Conservation (phyloP, 2,329 filamentous ascomycete genomes). For the Dactylonectria estremocensis region DNA sequence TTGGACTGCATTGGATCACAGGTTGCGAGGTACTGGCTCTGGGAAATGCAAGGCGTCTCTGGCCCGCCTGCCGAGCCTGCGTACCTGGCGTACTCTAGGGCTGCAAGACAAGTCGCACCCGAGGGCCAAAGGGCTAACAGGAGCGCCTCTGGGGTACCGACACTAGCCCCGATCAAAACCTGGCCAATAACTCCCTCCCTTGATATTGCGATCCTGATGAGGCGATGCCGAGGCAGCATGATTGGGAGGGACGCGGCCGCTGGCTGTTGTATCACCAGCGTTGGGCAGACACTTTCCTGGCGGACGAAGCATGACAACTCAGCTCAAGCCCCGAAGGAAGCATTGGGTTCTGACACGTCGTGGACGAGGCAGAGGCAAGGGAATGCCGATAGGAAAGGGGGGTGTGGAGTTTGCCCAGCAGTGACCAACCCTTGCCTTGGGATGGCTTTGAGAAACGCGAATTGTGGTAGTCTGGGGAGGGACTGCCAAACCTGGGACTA, state of each 20-base stretch:
- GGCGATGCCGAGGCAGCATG: conserved; percentile 5
- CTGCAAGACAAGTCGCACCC: conserved; percentile 36
- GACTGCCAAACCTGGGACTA: conserved; percentile 19
- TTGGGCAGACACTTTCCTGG: conserved; percentile 30
- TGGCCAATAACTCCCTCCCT: conserved; percentile 37
- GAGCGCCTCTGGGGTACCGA: conserved; percentile 33
- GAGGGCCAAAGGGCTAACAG: conserved; percentile 25
- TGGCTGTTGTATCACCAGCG: conserved; percentile 12
- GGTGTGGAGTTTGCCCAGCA: conserved; percentile 24
- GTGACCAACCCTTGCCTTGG: conserved; percentile 16
- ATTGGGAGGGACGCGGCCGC: conserved; percentile 12
- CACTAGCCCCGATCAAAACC: conserved; percentile 32
- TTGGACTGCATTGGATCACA: conserved; percentile 20
- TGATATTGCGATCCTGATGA: conserved; percentile 11
- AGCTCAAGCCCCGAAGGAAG: conserved; percentile 31
- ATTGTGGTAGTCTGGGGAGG: conserved; percentile 32
- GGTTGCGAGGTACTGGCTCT: conserved; percentile 8
- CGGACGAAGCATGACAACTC: conserved; percentile 15
- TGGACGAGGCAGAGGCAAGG: conserved; percentile 26
- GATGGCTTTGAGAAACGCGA: conserved; percentile 17
- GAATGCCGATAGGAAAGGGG: conserved; percentile 19
- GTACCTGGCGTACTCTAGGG: conserved; percentile 34
- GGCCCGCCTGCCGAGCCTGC: conserved; percentile 13
- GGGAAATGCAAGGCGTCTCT: conserved; percentile 26
- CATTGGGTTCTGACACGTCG: conserved; percentile 40